These are phyloP conservation scores for Lentinula sp. DNA, from an alignment of 768 basidiomycete genomes.

Conservation along the genomic window DNA sequence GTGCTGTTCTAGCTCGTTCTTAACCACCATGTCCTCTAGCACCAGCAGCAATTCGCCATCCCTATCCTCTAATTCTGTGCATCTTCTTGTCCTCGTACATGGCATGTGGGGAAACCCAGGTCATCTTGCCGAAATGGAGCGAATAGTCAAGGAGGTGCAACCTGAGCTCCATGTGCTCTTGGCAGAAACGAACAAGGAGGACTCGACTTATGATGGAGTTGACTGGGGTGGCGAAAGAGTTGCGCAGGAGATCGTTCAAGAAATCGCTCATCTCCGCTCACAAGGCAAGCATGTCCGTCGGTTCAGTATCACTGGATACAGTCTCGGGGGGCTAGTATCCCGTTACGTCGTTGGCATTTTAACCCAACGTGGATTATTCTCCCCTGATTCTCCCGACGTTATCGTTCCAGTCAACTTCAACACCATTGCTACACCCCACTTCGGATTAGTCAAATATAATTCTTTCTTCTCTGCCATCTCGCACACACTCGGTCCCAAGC, in stretches of 20 bases:
- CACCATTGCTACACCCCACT: slow-evolving; percentile 59
- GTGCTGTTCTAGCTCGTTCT: neutral
- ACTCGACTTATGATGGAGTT: slow-evolving; percentile 75
- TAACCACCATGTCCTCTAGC: neutral
- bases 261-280: slow-evolving; percentile 45
- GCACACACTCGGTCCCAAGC: slow-evolving; percentile 39
- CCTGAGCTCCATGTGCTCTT: slow-evolving; percentile 55
- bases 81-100: slow-evolving; percentile 47
- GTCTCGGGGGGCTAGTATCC: slow-evolving; percentile 75
- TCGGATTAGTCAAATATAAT: slow-evolving; percentile 46
- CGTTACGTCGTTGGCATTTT: slow-evolving; percentile 66
- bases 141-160: slow-evolving; percentile 44
- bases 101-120: slow-evolving; percentile 81
- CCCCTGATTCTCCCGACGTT: slow-evolving; percentile 14
- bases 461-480: slow-evolving; percentile 34
- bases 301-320: slow-evolving; percentile 75
- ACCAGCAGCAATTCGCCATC: neutral
- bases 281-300: slow-evolving; percentile 55
- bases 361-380: slow-evolving; percentile 34
- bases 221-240: slow-evolving; percentile 83
- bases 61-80: slow-evolving; percentile 11
- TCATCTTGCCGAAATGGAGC: slow-evolving; percentile 55
- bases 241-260: slow-evolving; percentile 63
- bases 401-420: slow-evolving; percentile 55
- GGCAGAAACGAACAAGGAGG: slow-evolving; percentile 58